Evolutionary conservation across 768 basidiomycete genomes (phyloP).

Genomic region (Strobilomyces dryophilus): DNA sequence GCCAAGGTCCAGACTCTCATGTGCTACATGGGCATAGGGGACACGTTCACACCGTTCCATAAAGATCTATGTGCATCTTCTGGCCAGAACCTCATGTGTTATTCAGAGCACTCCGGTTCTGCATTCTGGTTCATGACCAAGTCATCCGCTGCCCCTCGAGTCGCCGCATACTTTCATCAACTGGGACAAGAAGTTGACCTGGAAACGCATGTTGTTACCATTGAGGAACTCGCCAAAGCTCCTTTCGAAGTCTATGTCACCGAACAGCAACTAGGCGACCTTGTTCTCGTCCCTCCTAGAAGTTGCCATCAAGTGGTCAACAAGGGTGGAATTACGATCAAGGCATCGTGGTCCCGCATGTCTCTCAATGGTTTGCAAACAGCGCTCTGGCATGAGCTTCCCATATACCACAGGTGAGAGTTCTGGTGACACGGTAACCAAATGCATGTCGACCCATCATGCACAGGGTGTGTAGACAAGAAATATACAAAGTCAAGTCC

Average conservation of each 20-base stretch:
- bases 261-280: slow-evolving; percentile 71
- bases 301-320: slow-evolving; percentile 86
- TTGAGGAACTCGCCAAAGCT: slow-evolving; percentile 60
- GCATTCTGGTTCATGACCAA: slow-evolving; percentile 89
- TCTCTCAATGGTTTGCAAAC: slow-evolving; percentile 54
- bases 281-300: slow-evolving; percentile 76
- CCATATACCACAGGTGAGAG: slow-evolving; percentile 70
- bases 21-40: slow-evolving; percentile 80
- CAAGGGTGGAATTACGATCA: slow-evolving; percentile 73
- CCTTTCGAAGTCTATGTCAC: slow-evolving; percentile 67
- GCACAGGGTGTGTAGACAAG: slow-evolving; percentile 70
- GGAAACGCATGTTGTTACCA: slow-evolving; percentile 60
- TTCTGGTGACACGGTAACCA: not conserved
- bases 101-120: slow-evolving; percentile 65
- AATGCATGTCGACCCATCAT: not conserved
- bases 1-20: slow-evolving; percentile 70
- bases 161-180: slow-evolving; percentile 53
- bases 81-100: slow-evolving; percentile 86
- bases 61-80: slow-evolving; percentile 83
- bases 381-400: slow-evolving; percentile 70
- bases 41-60: slow-evolving; percentile 81
- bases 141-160: slow-evolving; percentile 49
- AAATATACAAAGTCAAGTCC: slow-evolving; percentile 72
- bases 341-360: slow-evolving; percentile 87
- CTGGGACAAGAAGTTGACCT: slow-evolving; percentile 54